Base-by-base conservation (phyloP, 2,329 filamentous ascomycete genomes). In the Onygenales sp. region DNA sequence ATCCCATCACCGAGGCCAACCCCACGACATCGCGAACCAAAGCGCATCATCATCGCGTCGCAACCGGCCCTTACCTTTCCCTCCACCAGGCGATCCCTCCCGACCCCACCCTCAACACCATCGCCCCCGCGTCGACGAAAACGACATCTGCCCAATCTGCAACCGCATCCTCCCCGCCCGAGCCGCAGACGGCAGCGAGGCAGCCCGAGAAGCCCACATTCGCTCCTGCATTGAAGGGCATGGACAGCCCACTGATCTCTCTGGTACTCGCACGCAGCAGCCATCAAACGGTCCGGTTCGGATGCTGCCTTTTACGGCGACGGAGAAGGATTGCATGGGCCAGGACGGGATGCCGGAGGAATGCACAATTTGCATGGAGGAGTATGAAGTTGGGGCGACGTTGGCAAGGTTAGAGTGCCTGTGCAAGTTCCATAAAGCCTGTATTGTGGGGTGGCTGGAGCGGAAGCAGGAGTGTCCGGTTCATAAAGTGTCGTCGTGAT, bases 361-460 rank as follows among this genome's bases (percentile, higher is more conserved):
- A 61, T 85, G 82, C 58, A 76, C 80, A 7, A 84, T 85, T 50
- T 85, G 82, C 63, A 79, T 84, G 62, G 81, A 83, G 57, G 82
- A 85, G 53, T 84, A 84, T 62, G 75, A 80, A 59, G 74, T 76
- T 9, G 81, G 81, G 0, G 78, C 81, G 60, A 71, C 76, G 59
- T 72, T 85, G 70, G 80, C 78, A 8, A 71, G 82, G 55, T 67
- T 85, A 61, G 80, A 83, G 60, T 85, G 82, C 62, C 69, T 82
- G 57, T 85, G 82, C 69, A 82, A 82, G 59, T 85, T 84, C 58
- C 82, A 84, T 63, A 75, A 78, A 65, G 66, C 66, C 47, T 85
- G 82, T 62, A 83, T 85, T 54, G 69, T 77, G 50, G 72, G 76
- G 53, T 85, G 82, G 82, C 82, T 82, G 71, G 75, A 76, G 52